Evolutionary conservation across 495 filamentous ascomycete species (phyloP), one percentile per base, ranked within the genome.

Genomic region (Penicillium tannophilum): DNA sequence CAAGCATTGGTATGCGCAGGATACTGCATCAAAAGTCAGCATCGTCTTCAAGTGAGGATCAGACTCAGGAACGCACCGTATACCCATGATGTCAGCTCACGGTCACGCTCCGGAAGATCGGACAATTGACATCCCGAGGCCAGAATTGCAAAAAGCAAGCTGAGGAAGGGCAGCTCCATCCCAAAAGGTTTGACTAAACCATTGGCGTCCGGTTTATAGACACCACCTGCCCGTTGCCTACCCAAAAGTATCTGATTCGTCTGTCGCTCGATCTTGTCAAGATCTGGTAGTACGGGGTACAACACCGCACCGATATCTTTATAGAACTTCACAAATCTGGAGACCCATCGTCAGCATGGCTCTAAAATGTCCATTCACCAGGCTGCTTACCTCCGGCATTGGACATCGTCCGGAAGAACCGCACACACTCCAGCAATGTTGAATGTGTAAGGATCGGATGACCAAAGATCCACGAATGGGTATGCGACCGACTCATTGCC

Each of bases 111-210:
- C 5, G 89, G 82, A 6, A 87, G 77, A 63, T 87, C 84, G 16
- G 89, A 89, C 63, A 89, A 88, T 70, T 95, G 90, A 19, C 86
- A 89, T 9, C 90, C 90, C 35, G 90, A 90, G 0, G 89, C 91
- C 43, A 95, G 79, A 6, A 91, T 86, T 20, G 89, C 90, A 72
- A 95, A 93, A 8, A 93, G 70, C 52, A 79, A 63, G 55, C 71
- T 75, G 55, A 72, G 67, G 54, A 71, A 79, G 33, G 69, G 51
- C 52, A 81, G 52, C 56, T 63, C 70, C 69, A 78, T 73, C 44
- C 76, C 78, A 56, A 76, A 80, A 17, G 78, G 78, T 44, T 72
- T 73, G 24, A 77, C 65, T 57, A 71, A 46, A 14, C 72, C 72
- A 59, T 74, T 69, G 20, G 62, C 67, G 59, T 73, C 70, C 20